Percentiles rank a stretch among this genome's conserved stretches.
phyloP scores from a whole-genome alignment of 2,329 filamentous ascomycete genomes.

The Amylocarpus encephaloides region DNA sequence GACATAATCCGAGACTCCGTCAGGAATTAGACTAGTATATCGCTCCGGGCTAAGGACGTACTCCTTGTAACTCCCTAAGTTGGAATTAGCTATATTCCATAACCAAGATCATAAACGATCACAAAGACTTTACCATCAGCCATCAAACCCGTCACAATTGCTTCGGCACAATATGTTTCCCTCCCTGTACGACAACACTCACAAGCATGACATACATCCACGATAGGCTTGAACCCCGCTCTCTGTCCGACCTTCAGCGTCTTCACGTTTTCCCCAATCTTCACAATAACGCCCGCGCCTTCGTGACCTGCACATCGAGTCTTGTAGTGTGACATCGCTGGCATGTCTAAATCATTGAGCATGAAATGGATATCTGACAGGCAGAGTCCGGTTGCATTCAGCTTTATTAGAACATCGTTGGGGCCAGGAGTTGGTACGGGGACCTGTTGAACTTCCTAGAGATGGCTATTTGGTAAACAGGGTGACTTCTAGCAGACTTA shows the following conservation, averaged over 20 bases:
- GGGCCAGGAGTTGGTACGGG: constrained; percentile 9
- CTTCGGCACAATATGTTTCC: constrained; percentile 46
- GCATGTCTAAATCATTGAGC: constrained; percentile 44
- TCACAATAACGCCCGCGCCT: constrained; percentile 52
- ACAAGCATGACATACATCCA: constrained; percentile 45
- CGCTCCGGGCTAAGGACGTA: constrained; percentile 49
- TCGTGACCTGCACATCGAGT: constrained; percentile 46
- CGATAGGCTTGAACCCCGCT: constrained; percentile 45
- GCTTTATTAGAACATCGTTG: constrained; percentile 48
- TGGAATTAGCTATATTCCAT: neutral
- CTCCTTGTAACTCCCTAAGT: constrained; percentile 48
- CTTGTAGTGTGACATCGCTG: constrained; percentile 40
- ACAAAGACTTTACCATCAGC: constrained; percentile 26
- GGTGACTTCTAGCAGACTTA: too few relatives aligned
- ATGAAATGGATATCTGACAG: constrained; percentile 52
- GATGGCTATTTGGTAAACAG: neutral
- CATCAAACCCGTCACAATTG: constrained; percentile 40
- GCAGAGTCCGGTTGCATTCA: constrained; percentile 54
- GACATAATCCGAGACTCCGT: constrained; percentile 47
- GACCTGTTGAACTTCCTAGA: constrained; percentile 1
- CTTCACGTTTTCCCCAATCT: constrained; percentile 46
- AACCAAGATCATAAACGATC: neutral
- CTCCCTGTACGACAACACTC: constrained; percentile 44
- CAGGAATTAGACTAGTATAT: constrained; percentile 42
- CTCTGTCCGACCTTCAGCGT: constrained; percentile 47